Conservation (phyloP, 345 rosid species). For the Rhizophora apiculata region DNA sequence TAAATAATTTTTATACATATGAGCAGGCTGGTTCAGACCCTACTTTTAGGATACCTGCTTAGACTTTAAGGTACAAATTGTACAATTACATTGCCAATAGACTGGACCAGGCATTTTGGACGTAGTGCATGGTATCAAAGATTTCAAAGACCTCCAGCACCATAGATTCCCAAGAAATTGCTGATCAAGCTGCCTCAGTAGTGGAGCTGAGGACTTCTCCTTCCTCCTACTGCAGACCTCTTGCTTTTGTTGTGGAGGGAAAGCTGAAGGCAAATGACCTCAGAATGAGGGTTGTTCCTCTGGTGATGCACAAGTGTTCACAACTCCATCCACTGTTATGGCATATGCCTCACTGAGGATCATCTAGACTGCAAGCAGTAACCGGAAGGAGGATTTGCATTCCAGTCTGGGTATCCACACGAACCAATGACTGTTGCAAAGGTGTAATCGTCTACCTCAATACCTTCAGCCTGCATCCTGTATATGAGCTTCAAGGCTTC, state of each 20-base stretch:
- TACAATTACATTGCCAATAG: no score
- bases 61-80: no score
- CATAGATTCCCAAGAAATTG: no score
- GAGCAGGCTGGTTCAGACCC: no score
- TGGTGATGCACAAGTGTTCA: not conserved
- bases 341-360: constrained; percentile 4
- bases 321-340: not conserved
- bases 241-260: not conserved
- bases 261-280: not conserved
- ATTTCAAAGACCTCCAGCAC: no score
- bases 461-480: constrained; percentile 73
- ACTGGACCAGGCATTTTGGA: no score
- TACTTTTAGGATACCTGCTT: no score
- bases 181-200: no score
- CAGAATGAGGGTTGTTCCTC: not conserved
- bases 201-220: no score
- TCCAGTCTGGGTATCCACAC: constrained; percentile 62
- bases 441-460: constrained; percentile 68
- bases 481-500: constrained; percentile 85
- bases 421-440: constrained; percentile 52
- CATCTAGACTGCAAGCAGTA: constrained; percentile 38
- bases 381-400: constrained; percentile 32
- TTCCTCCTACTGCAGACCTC: not conserved
- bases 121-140: no score
- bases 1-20: no score